Evolutionary conservation across 2,329 filamentous ascomycete genomes (phyloP).

Genomic region (Trichoderma sp.): DNA sequence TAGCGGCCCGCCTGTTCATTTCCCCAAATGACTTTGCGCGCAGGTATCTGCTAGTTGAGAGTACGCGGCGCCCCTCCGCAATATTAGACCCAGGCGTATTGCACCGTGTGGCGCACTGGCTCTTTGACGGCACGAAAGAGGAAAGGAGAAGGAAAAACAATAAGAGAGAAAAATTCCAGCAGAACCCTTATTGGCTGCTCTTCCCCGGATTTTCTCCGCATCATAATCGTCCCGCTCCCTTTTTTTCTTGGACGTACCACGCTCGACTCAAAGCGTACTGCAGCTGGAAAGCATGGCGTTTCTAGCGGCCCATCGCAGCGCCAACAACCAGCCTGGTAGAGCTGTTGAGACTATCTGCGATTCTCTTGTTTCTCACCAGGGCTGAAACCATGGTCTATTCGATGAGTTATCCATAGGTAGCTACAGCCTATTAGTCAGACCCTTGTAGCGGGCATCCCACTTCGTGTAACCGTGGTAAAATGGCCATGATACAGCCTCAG

Average conservation of each 20-base stretch:
- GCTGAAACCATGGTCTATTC: conserved; percentile 7
- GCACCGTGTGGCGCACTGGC: conserved; percentile 14
- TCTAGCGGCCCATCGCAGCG: not conserved
- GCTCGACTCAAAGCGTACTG: conserved; percentile 1
- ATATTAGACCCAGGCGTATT: not conserved
- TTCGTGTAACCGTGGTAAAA: not conserved
- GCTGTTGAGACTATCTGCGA: not conserved
- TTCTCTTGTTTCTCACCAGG: not conserved
- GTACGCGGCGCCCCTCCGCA: not conserved
- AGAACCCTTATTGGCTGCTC: not conserved
- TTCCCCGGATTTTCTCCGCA: conserved; percentile 28
- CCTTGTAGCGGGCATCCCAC: not conserved
- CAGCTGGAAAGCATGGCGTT: not conserved
- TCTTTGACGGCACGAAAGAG: not conserved
- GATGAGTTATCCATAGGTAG: not conserved
- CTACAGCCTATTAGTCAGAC: not conserved
- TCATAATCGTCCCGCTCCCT: conserved; percentile 5
- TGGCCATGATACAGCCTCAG: conserved; percentile 1
- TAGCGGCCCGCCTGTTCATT: not conserved
- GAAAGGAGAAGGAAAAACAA: not conserved
- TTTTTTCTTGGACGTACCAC: conserved; percentile 6
- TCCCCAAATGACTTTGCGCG: not conserved
- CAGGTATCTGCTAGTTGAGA: conserved; percentile 13
- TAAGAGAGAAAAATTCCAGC: not conserved
- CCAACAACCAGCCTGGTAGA: not conserved